phyloP scores from a whole-genome alignment of 2,329 filamentous ascomycete species.

The Ophiocordyceps camponoti-leonardi region DNA sequence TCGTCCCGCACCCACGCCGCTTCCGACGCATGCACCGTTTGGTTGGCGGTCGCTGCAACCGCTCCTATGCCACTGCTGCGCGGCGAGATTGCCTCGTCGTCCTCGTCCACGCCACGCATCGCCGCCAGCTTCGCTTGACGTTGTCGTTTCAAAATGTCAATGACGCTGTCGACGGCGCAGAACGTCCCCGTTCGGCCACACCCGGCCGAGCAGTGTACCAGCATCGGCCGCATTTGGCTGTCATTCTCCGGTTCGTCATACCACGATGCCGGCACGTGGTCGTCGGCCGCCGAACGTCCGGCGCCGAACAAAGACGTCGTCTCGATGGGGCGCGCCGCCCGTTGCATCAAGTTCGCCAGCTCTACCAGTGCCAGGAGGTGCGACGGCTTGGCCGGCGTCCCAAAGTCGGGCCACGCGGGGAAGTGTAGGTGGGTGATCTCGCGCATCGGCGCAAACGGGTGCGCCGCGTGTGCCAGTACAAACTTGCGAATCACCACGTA shows the following conservation, averaged over 20 bases:
- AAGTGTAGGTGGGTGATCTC: conserved; percentile 94
- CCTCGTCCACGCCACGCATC: not conserved
- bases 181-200: conserved; percentile 94
- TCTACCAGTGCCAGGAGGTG: conserved; percentile 84
- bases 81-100: conserved; percentile 13
- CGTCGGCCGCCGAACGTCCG: conserved; percentile 10
- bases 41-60: not conserved
- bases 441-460: conserved; percentile 72
- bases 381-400: conserved; percentile 72
- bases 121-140: conserved; percentile 19
- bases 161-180: conserved; percentile 87
- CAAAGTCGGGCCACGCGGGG: conserved; percentile 93
- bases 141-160: conserved; percentile 93
- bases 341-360: conserved; percentile 62
- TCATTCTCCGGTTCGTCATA: conserved; percentile 43
- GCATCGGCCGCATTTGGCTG: conserved; percentile 44
- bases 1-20: conserved; percentile 48
- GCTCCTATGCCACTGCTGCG: conserved; percentile 1
- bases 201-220: conserved; percentile 92
- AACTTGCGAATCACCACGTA: conserved; percentile 79
- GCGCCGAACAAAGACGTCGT: conserved; percentile 21
- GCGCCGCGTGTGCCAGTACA: conserved; percentile 55
- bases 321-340: conserved; percentile 30
- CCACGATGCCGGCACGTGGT: conserved; percentile 23
- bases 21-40: not conserved